These are phyloP conservation scores for Funneliformis caledonium DNA, from an alignment of 371 early-diverging fungal species.

Conservation along the genomic window DNA sequence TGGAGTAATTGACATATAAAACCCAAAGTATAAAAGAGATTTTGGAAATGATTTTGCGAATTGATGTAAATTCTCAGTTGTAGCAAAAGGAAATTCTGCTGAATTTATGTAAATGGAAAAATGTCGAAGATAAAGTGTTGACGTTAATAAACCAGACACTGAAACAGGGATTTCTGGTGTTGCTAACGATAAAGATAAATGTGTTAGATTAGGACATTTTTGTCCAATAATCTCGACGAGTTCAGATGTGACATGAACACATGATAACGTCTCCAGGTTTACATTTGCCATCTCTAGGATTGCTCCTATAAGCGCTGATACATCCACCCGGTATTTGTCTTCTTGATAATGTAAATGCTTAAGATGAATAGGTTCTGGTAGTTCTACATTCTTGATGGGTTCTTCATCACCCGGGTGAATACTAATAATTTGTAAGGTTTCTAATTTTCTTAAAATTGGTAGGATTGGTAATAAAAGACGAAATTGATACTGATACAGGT, in stretches of 20 bases:
- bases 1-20: neutral
- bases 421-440: constrained; percentile 11
- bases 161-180: constrained; percentile 4
- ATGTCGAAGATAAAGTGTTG: neutral
- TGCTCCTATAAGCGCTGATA: neutral
- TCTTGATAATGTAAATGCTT: constrained; percentile 19
- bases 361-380: neutral
- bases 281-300: neutral
- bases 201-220: constrained; percentile 7
- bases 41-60: neutral
- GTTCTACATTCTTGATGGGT: neutral
- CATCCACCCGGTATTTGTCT: neutral
- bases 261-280: neutral
- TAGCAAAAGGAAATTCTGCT: neutral
- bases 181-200: constrained; percentile 19
- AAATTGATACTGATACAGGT: constrained; percentile 10
- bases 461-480: neutral
- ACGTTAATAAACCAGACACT: neutral
- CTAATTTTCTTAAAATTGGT: constrained; percentile 3
- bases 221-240: neutral
- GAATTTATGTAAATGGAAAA: constrained; percentile 20
- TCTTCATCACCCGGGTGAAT: neutral
- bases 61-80: constrained; percentile 8
- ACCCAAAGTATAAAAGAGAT: constrained; percentile 8
- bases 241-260: neutral